A percentile compares a stretch with the other conserved stretches of the same genome.
Conservation (phyloP, 768 basidiomycete species). For the Favolaschia claudopus region DNA sequence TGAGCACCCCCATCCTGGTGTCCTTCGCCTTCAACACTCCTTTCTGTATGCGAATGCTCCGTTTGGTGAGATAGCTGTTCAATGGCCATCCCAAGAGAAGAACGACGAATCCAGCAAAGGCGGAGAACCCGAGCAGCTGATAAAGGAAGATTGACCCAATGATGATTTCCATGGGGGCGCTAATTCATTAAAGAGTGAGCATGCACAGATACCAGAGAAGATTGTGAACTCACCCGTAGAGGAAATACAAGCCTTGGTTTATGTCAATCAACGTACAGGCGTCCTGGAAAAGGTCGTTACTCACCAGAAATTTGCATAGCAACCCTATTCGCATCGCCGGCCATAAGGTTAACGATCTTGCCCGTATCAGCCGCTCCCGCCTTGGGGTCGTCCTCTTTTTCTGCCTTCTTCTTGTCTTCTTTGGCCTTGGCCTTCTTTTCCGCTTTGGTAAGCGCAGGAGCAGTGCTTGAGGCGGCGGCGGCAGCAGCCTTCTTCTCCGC, state of each 20-base stretch:
- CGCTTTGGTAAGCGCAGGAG: constrained; percentile 7
- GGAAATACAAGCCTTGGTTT: not conserved
- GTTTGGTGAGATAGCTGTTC: constrained; percentile 69
- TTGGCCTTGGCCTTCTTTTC: constrained; percentile 35
- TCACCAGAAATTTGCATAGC: constrained; percentile 44
- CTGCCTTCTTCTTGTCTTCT: constrained; percentile 47
- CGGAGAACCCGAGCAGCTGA: constrained; percentile 65
- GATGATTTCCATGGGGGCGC: constrained; percentile 23
- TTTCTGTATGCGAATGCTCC: constrained; percentile 71
- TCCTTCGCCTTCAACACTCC: constrained; percentile 71
- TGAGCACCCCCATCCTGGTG: constrained; percentile 79
- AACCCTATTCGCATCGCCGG: constrained; percentile 69
- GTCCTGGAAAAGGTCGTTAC: constrained; percentile 21
- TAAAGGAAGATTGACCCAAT: constrained; percentile 24
- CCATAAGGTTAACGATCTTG: constrained; percentile 91
- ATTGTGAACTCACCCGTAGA: no score
- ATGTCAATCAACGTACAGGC: no score
- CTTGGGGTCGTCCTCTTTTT: constrained; percentile 61
- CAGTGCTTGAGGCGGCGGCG: not conserved
- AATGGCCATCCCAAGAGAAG: constrained; percentile 73
- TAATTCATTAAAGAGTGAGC: no score
- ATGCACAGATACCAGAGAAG: no score
- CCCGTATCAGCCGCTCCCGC: constrained; percentile 81
- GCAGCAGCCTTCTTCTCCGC: constrained; percentile 23
- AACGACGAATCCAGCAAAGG: constrained; percentile 78